These are phyloP conservation scores for Lipomyces lipofer DNA, from an alignment of 805 yeast species.

Conservation along the genomic window DNA sequence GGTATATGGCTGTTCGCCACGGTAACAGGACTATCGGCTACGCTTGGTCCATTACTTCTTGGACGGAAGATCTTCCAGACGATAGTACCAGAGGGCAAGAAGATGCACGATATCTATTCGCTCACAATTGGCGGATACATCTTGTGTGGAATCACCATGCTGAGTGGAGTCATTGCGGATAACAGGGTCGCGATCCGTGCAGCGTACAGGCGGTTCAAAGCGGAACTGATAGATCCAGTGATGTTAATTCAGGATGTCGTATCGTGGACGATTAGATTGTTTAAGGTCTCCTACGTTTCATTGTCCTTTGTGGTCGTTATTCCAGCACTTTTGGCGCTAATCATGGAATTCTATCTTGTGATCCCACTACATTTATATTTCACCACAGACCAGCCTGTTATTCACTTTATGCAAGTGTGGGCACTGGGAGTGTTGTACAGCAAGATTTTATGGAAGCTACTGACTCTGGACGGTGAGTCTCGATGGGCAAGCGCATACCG, in stretches of 20 bases:
- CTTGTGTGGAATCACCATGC: constrained; percentile 7
- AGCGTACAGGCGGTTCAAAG: background rate
- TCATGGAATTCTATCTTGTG: constrained; percentile 28
- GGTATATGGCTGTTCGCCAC: constrained; percentile 50
- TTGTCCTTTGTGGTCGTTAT: constrained; percentile 15
- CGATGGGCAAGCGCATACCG: constrained; percentile 19
- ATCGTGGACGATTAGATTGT: background rate
- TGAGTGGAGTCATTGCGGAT: constrained; percentile 5
- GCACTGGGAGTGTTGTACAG: constrained; percentile 24
- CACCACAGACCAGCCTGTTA: constrained; percentile 19
- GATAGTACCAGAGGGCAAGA: constrained; percentile 8
- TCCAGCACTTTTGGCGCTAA: constrained; percentile 24
- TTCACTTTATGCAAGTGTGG: constrained; percentile 26
- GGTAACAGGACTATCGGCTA: constrained; percentile 29
- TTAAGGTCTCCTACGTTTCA: constrained; percentile 1
- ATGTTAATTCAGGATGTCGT: background rate
- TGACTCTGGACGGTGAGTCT: constrained; percentile 20
- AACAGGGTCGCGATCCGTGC: constrained; percentile 6
- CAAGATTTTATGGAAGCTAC: constrained; percentile 11
- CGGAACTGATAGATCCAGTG: background rate
- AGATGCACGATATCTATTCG: constrained; percentile 32
- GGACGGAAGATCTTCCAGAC: constrained; percentile 33
- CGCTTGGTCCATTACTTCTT: constrained; percentile 35
- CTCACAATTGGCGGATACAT: constrained; percentile 33
- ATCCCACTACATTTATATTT: constrained; percentile 18